These are phyloP conservation scores for Filosporella fistucella DNA, from an alignment of 495 filamentous ascomycete genomes.

Conservation along the genomic window DNA sequence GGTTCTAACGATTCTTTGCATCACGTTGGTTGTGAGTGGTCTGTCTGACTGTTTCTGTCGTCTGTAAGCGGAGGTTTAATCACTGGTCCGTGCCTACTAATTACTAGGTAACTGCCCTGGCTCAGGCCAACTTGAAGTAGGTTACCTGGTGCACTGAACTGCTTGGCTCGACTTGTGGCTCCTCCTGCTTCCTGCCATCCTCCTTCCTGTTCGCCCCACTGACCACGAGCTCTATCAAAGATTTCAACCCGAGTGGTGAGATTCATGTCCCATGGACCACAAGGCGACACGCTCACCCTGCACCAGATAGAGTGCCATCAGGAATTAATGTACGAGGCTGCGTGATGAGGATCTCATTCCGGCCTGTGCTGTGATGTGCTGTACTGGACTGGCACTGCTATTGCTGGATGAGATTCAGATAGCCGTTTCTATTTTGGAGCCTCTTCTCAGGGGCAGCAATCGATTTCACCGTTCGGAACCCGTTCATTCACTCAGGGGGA, in stretches of 20 bases:
- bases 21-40: no score
- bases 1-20: no score
- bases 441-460: not conserved
- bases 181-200: not conserved
- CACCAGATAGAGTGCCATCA: constrained; percentile 1
- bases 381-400: not conserved
- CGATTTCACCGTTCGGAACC: not conserved
- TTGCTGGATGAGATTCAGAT: not conserved
- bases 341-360: constrained; percentile 1
- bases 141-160: not conserved
- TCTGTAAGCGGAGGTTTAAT: no score
- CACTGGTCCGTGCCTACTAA: not conserved
- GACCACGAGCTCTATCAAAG: constrained; percentile 17
- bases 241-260: constrained; percentile 17
- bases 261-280: no score
- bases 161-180: not conserved
- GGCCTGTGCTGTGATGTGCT: constrained; percentile 3
- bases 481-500: not conserved
- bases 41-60: no score
- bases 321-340: constrained; percentile 3
- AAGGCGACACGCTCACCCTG: no score
- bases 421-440: not conserved
- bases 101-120: no score
- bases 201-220: constrained; percentile 3
- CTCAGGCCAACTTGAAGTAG: not conserved